Evolutionary conservation across 1,139 yeast species (phyloP).

Genomic region (Kodamaea derodonti): DNA sequence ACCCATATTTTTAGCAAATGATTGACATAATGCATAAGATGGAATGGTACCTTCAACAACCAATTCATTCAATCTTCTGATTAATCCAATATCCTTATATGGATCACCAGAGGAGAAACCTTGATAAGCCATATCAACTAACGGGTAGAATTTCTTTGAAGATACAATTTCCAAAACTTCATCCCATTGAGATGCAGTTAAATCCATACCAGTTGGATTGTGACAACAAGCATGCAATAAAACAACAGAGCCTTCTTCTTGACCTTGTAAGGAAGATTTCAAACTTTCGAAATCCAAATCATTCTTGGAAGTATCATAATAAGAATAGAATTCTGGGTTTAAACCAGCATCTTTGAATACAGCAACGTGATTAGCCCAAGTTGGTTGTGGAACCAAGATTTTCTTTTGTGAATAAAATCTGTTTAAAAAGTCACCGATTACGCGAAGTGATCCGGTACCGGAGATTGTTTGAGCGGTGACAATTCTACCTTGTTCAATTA

Average conservation of each 20-base stretch:
- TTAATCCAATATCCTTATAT: constrained; percentile 42
- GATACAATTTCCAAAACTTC: constrained; percentile 59
- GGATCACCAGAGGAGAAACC: constrained; percentile 83
- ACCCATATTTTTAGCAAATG: constrained; percentile 97
- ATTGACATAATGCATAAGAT: constrained; percentile 73
- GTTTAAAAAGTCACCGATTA: constrained; percentile 50
- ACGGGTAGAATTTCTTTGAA: constrained; percentile 57
- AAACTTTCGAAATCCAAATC: constrained; percentile 52
- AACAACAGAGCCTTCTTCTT: constrained; percentile 57
- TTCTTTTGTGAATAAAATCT: constrained; percentile 42
- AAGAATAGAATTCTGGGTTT: constrained; percentile 39
- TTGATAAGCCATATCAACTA: constrained; percentile 91
- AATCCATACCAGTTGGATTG: constrained; percentile 95
- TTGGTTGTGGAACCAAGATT: constrained; percentile 62
- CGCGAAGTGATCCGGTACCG: constrained; percentile 59
- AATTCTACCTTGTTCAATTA: constrained; percentile 45
- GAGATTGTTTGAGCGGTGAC: constrained; percentile 57
- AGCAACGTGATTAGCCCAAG: constrained; percentile 74
- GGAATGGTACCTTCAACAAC: constrained; percentile 45
- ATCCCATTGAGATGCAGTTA: constrained; percentile 75
- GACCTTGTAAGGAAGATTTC: constrained; percentile 35
- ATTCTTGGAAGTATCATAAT: constrained; percentile 53
- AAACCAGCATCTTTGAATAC: constrained; percentile 53
- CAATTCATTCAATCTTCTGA: constrained; percentile 48
- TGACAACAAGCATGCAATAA: constrained; percentile 93